Evolutionary conservation across 306 rosid species (phyloP).

Genomic region (Crataegus laevigata): DNA sequence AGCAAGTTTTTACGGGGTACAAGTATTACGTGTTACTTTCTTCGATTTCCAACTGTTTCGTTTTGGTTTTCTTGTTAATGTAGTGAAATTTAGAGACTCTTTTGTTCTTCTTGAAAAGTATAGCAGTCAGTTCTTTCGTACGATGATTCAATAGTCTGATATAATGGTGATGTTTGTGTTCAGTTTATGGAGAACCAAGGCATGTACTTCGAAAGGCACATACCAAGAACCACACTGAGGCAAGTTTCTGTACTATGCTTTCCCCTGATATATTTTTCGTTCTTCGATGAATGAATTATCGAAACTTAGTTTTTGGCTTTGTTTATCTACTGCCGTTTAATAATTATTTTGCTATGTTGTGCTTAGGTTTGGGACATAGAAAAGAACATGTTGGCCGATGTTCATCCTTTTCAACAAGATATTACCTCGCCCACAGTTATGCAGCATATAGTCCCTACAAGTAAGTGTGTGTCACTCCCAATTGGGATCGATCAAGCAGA

Average conservation of each 20-base stretch:
- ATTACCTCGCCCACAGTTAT: constrained; percentile 50
- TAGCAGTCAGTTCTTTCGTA: no score
- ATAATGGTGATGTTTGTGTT: constrained; percentile 7
- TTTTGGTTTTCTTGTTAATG: no score
- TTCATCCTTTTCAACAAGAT: constrained; percentile 33
- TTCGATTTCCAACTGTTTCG: neutral
- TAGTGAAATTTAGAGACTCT: no score
- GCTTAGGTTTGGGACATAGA: constrained; percentile 83
- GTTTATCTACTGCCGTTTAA: neutral
- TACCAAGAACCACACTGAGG: no score
- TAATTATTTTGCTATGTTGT: neutral
- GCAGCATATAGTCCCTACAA: constrained; percentile 42
- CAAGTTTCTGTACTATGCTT: neutral
- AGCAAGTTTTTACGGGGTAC: constrained; percentile 71
- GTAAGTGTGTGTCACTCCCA: constrained; percentile 36
- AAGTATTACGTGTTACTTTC: neutral
- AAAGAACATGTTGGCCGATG: constrained; percentile 40
- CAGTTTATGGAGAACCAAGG: constrained; percentile 78
- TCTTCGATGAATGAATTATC: neutral
- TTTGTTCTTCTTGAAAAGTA: no score
- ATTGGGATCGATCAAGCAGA: neutral
- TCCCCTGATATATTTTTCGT: neutral
- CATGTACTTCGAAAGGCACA: constrained; percentile 50
- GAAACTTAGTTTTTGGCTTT: neutral
- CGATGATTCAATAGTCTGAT: neutral